Base-by-base conservation (phyloP, 2,329 filamentous ascomycete genomes). In the Teratosphaeria pseudoeucalypti region DNA sequence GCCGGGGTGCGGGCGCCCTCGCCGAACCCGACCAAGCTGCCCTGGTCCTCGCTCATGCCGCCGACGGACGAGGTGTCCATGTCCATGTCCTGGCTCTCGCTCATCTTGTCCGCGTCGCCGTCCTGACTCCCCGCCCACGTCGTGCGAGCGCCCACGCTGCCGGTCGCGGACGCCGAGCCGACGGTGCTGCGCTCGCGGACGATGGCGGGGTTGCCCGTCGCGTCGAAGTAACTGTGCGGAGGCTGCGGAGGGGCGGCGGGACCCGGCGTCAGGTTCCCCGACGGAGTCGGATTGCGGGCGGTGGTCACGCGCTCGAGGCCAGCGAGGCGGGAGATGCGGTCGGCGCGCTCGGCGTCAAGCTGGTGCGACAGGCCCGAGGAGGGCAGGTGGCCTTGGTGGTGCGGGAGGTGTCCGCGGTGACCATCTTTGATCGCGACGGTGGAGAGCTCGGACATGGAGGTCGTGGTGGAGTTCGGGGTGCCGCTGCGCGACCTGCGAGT, bases 391-490 rank as follows among this genome's bases (percentile, higher is more conserved):
- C 60, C 61, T 61, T 82, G 81, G 60, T 79, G 76, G 58, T 85
- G 81, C 32, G 85, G 83, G 32, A 87, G 81, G 71, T 91, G 85
- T 64, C 92, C 92, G 62, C 90, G 89, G 71, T 96, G 90, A 67
- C 92, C 92, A 72, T 97, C 92, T 76, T 96, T 96, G 80, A 96
- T 96, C 57, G 92, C 92, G 12, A 90, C 94, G 19, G 92, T 96
- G 16, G 90, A 95, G 55, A 97, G 82, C 49, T 91, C 87, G 29
- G 90, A 96, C 69, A 97, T 86, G 57, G 91, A 95, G 12, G 92
- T 96, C 3, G 90, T 95, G 49, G 89, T 88, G 66, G 90, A 95
- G 65, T 94, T 96, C 2, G 92, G 92, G 2, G 92, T 97, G 69
- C 92, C 92, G 64, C 90, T 95, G 65, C 64, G 66, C 52, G 65